Base-by-base conservation (phyloP, 441 rosid genomes). In the Bruguiera hainesii region DNA sequence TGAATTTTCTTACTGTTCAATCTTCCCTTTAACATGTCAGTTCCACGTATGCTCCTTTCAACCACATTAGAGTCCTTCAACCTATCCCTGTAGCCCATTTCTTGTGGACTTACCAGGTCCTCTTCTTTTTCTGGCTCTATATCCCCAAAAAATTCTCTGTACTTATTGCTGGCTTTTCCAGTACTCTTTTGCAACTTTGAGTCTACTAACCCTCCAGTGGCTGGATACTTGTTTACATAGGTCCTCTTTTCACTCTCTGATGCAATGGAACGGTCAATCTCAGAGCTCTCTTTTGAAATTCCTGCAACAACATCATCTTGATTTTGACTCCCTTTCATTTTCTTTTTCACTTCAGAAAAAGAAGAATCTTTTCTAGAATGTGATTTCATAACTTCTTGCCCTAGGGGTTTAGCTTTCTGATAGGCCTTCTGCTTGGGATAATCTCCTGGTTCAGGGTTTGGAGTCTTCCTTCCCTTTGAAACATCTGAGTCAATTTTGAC, bases 61-160 rank as follows among this genome's bases (percentile, higher is more conserved):
- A 37, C 60, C 39, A 69, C 37, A 35, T 60, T 55, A 56, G 78
- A 53, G 18, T 63, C 77, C 65, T 74, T 80, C 64, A 26, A 66
- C 68, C 78, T 72, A 67, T 39, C 65, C 61, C 73, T 78, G 60
- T 76, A 49, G 58, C 61, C 65, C 49, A 69, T 77, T 56, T 78
- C 85, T 71, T 73, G 16, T 23, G 73, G 68, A 77, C 71, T 74
- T 30, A 31, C 51, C 15, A 23, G 81, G 64, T 76, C 82, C 76
- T 86, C 90, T 73, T 86, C 93, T 62, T 71, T 80, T 61, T 84
- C 92, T 57, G 79, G 73, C 61, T 83, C 96, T 8, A 80, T 73
- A 60, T 90, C 99, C 68, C 99, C 97, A 78, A 90, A 87, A 79
- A 88, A 86, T 18, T 89, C 98, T 78, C 67, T 82, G 73, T 85